Evolutionary conservation across 768 basidiomycete species (phyloP), one percentile per base, ranked within the genome.

Genomic region (Psilocybe tampanensis): DNA sequence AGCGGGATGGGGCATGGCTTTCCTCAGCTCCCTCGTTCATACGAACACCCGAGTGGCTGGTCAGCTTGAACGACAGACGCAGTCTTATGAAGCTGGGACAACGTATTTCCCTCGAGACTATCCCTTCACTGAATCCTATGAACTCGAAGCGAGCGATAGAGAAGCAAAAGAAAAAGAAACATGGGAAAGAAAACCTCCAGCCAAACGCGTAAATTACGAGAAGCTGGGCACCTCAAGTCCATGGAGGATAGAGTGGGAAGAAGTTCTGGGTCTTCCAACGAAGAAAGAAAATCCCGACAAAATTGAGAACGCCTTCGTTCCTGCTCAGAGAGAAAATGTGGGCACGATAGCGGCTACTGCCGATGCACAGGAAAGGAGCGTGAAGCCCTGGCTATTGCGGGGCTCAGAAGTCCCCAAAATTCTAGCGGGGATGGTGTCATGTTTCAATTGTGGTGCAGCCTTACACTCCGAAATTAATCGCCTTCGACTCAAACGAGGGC

Each of bases 1-100:
- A 2, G 77, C 85, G 1, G 94, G 93, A 12, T 98, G 95, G 94
- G 82, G 84, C 0, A 96, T 94, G 88, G 80, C 95, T 1, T 94
- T 98, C 73, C 85, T 92, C 60, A 80, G 80, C 39, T 95, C 95
- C 2, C 81, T 99, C 48, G 80, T 81, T 2, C 86, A 85, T 69
- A 94, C 95, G 0, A 89, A 90, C 19, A 92, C 91, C 1, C 88
- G 94, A 7, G 80, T 96, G 17, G 91, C 82, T 5, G 96, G 95
- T 2, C 89, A 95, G 65, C 84, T 88, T 24, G 94, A 98, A 66
- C 84, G 89, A 32, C 81, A 82, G 62, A 87, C 86, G 4, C 94
- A 96, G 63, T 77, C 84, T 36, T 93, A 91, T 64, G 96, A 98
- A 72, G 86, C 90, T 3, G 91, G 90, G 6, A 72, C 74, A 0